Conservation (phyloP, 352 stramenopile species). For the Phytopythium cucurbitacearum region DNA sequence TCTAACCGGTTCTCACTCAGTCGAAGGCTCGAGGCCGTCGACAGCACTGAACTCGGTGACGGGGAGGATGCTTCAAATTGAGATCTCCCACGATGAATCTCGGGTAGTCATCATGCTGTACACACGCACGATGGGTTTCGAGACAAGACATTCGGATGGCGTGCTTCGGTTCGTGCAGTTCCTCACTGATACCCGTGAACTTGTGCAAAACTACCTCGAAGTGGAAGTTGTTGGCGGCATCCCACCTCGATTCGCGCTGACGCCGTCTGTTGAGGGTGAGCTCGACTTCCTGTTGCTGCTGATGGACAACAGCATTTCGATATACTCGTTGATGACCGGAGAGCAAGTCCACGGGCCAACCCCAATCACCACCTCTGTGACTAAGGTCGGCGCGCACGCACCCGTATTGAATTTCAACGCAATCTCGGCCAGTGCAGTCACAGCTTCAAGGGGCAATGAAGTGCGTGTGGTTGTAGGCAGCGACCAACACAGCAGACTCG, state of each 20-base stretch:
- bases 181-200: slow-evolving; percentile 11
- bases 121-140: too few relatives aligned
- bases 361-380: background rate
- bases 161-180: slow-evolving; percentile 35
- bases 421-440: too few relatives aligned
- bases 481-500: too few relatives aligned
- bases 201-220: slow-evolving; percentile 22
- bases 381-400: too few relatives aligned
- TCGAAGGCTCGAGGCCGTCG: too few relatives aligned
- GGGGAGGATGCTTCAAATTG: slow-evolving; percentile 43
- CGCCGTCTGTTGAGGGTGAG: slow-evolving; percentile 2
- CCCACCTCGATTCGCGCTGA: slow-evolving; percentile 35
- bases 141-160: slow-evolving; percentile 1
- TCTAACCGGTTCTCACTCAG: too few relatives aligned
- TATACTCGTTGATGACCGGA: slow-evolving; percentile 22
- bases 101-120: slow-evolving; percentile 46
- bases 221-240: slow-evolving; percentile 17
- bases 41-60: background rate
- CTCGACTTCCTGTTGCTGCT: slow-evolving; percentile 23
- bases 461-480: too few relatives aligned
- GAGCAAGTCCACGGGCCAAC: slow-evolving; percentile 17
- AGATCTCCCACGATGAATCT: slow-evolving; percentile 19
- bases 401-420: too few relatives aligned
- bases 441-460: too few relatives aligned
- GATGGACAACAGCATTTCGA: slow-evolving; percentile 25